Conservation (phyloP, 2,329 filamentous ascomycete species). For the Trichoderma asperellum region DNA sequence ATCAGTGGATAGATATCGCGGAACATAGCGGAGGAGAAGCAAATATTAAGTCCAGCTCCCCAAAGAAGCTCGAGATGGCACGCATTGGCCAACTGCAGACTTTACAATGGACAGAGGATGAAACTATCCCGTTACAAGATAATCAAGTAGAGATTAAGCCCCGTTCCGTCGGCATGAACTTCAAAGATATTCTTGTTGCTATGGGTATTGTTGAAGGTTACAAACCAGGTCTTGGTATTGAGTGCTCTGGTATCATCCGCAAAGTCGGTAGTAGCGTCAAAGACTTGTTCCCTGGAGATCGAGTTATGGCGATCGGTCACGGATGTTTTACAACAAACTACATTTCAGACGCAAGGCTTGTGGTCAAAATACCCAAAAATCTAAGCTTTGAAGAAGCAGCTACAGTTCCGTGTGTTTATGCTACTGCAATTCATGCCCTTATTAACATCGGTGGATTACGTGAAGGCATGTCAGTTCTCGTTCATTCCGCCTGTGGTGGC, state of each 20-base stretch:
- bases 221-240: constrained; percentile 36
- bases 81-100: constrained; percentile 14
- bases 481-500: constrained; percentile 26
- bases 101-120: constrained; percentile 4
- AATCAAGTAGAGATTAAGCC: constrained; percentile 18
- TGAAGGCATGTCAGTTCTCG: constrained; percentile 28
- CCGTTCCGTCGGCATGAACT: constrained; percentile 22
- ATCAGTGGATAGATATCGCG: constrained; percentile 9
- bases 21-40: neutral
- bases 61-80: neutral
- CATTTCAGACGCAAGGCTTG: neutral
- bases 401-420: constrained; percentile 38
- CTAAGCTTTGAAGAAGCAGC: constrained; percentile 39
- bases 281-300: constrained; percentile 40
- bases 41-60: neutral
- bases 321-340: constrained; percentile 15
- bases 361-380: constrained; percentile 37
- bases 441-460: constrained; percentile 33
- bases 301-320: constrained; percentile 35
- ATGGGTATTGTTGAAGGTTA: constrained; percentile 15
- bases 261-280: constrained; percentile 29
- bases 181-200: constrained; percentile 30
- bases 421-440: constrained; percentile 38
- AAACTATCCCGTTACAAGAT: neutral
- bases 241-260: constrained; percentile 37